Evolutionary conservation across 2,329 filamentous ascomycete genomes (phyloP).

Genomic region (Aspergillus candidus): DNA sequence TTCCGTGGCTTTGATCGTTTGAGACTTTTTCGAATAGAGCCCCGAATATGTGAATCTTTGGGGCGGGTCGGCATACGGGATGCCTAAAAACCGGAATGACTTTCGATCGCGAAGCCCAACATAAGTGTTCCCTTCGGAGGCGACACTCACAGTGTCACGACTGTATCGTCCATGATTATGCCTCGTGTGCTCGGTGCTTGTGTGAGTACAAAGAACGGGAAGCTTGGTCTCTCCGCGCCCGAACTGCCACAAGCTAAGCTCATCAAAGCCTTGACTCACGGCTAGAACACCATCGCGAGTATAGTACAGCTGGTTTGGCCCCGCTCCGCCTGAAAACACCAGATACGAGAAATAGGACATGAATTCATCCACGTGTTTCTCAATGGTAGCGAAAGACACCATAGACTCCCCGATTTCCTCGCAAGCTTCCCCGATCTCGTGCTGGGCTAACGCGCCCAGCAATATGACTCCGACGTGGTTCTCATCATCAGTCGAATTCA

Average conservation of each 20-base stretch:
- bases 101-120: constrained; percentile 50
- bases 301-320: constrained; percentile 36
- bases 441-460: constrained; percentile 38
- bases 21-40: constrained; percentile 40
- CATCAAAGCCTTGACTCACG: constrained; percentile 21
- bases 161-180: constrained; percentile 29
- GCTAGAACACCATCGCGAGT: constrained; percentile 38
- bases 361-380: constrained; percentile 43
- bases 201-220: constrained; percentile 50
- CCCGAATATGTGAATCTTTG: constrained; percentile 42
- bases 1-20: constrained; percentile 43
- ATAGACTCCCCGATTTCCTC: constrained; percentile 44
- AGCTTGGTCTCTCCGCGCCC: constrained; percentile 26
- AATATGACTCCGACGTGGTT: constrained; percentile 50
- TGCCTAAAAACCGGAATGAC: constrained; percentile 44
- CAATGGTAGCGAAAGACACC: constrained; percentile 37
- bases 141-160: constrained; percentile 26
- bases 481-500: constrained; percentile 48
- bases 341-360: constrained; percentile 42
- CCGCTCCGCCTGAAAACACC: constrained; percentile 36
- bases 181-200: constrained; percentile 28
- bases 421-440: constrained; percentile 41
- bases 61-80: constrained; percentile 40
- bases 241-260: constrained; percentile 30
- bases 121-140: constrained; percentile 42